phyloP scores from a whole-genome alignment of 495 filamentous ascomycete genomes.

The Echria macrotheca region DNA sequence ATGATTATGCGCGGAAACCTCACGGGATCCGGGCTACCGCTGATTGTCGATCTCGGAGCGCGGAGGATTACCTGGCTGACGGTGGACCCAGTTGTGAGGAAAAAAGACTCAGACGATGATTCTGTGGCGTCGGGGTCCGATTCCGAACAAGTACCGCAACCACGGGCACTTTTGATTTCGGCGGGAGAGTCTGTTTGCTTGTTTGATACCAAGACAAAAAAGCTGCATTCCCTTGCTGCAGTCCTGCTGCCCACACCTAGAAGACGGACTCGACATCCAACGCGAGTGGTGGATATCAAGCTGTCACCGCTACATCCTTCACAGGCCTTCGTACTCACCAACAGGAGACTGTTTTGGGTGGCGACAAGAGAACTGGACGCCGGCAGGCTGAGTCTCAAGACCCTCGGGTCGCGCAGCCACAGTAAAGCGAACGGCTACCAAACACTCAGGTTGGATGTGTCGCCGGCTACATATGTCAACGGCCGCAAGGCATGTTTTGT shows the following conservation, averaged over 20 bases:
- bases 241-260: slow-evolving; percentile 7
- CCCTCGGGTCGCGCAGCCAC: slow-evolving; percentile 41
- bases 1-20: slow-evolving; percentile 24
- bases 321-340: slow-evolving; percentile 55
- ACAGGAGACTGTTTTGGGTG: slow-evolving; percentile 33
- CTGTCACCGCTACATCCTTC: slow-evolving; percentile 40
- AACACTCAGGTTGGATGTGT: slow-evolving; percentile 33
- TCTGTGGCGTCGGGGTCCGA: too few relatives aligned
- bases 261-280: too few relatives aligned
- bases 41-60: too few relatives aligned
- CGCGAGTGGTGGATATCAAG: slow-evolving; percentile 51
- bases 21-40: slow-evolving; percentile 15
- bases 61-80: slow-evolving; percentile 22
- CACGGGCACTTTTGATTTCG: too few relatives aligned
- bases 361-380: slow-evolving; percentile 5
- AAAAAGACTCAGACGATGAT: too few relatives aligned
- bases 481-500: slow-evolving; percentile 21
- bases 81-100: too few relatives aligned
- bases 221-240: slow-evolving; percentile 8
- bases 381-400: slow-evolving; percentile 16
- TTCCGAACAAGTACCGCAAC: too few relatives aligned
- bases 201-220: slow-evolving; percentile 13
- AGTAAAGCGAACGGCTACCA: slow-evolving; percentile 35
- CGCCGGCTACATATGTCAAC: slow-evolving; percentile 16
- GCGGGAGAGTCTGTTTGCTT: slow-evolving; percentile 18